phyloP scores from a whole-genome alignment of 73 alveolate species.

The Uronychia binucleata region DNA sequence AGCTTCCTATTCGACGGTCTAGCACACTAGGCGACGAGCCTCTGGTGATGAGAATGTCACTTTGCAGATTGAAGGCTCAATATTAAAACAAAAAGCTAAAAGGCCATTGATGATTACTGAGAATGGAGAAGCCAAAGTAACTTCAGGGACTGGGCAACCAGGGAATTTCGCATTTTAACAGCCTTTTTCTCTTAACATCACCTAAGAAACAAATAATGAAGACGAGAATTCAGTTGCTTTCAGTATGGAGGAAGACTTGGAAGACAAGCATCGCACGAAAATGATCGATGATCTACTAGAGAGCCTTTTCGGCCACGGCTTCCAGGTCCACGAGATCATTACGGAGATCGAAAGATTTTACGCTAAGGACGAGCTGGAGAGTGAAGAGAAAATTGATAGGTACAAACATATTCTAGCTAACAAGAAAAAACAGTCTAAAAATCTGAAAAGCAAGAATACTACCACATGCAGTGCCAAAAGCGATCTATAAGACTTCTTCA shows the following conservation, averaged over 20 bases:
- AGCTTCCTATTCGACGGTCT: background rate
- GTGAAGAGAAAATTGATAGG: background rate
- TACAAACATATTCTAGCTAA: background rate
- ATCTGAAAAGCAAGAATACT: background rate
- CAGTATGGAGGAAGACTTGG: too few species aligned
- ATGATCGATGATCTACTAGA: background rate
- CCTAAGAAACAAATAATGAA: background rate
- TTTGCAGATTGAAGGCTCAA: background rate
- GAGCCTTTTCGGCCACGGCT: background rate
- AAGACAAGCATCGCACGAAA: too few species aligned
- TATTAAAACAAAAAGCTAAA: background rate
- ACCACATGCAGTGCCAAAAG: background rate
- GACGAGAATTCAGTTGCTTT: background rate
- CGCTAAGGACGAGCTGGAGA: background rate
- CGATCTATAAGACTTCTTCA: background rate
- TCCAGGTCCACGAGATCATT: background rate
- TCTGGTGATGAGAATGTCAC: background rate
- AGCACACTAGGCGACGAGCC: background rate
- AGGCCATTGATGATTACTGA: background rate
- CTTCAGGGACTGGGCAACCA: background rate
- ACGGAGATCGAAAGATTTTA: background rate
- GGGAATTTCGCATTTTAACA: background rate
- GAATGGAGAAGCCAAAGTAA: background rate
- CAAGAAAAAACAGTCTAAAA: background rate
- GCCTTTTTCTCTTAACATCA: background rate